phyloP scores from a whole-genome alignment of 306 rosid genomes.

The Vicia faba region DNA sequence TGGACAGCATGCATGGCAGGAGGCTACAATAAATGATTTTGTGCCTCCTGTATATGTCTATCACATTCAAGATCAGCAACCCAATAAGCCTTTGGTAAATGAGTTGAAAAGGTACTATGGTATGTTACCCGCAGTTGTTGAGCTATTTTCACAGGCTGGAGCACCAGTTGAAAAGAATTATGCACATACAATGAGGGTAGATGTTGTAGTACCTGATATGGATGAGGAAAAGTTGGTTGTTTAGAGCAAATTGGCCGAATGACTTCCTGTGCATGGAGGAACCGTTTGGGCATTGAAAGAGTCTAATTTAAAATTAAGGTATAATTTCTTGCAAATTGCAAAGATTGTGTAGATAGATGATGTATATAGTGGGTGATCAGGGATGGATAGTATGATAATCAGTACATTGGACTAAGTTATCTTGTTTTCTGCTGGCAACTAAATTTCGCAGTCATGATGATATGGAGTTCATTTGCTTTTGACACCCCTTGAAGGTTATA shows the following conservation, averaged over 20 bases:
- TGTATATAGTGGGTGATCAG: background rate
- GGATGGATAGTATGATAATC: background rate
- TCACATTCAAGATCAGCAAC: slow-evolving; percentile 54
- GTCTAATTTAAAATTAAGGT: background rate
- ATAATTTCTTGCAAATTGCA: background rate
- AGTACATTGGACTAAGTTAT: background rate
- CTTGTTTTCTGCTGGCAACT: background rate
- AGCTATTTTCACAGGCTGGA: slow-evolving; percentile 67
- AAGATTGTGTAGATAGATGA: background rate
- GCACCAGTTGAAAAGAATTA: slow-evolving; percentile 49
- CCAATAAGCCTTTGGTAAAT: slow-evolving; percentile 49
- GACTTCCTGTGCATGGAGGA: slow-evolving; percentile 15
- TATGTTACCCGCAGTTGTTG: slow-evolving; percentile 69
- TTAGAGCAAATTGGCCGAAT: slow-evolving; percentile 30
- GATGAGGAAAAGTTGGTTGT: slow-evolving; percentile 70
- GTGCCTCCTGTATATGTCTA: slow-evolving; percentile 65
- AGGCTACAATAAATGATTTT: slow-evolving; percentile 62
- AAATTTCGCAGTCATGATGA: background rate
- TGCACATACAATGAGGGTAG: slow-evolving; percentile 54
- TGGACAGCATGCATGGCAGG: slow-evolving; percentile 84
- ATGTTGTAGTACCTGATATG: slow-evolving; percentile 59
- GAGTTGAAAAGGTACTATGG: slow-evolving; percentile 64
- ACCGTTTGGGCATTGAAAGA: background rate
- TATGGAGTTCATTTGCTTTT: background rate
- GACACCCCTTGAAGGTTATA: background rate